Evolutionary conservation across 352 stramenopile genomes (phyloP).

Genomic region (Phytophthora chlamydospora): DNA sequence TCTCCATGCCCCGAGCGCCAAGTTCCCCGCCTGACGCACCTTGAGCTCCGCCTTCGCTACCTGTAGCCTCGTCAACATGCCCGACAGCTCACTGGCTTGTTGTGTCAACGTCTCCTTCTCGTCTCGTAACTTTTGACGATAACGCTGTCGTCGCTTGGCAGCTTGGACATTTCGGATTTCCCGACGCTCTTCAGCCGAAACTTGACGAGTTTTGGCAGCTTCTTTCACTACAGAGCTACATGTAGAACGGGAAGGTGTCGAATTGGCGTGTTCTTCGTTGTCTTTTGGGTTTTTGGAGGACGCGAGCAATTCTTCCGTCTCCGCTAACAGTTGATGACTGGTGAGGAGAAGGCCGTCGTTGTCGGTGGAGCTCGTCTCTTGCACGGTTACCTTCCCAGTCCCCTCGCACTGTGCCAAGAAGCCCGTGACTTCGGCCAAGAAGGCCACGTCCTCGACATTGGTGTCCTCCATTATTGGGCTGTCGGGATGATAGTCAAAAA

Average conservation of each 20-base stretch:
- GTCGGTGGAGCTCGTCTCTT: not conserved
- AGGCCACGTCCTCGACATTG: not conserved
- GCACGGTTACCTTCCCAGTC: not conserved
- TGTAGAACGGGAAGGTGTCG: not conserved
- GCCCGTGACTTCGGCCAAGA: slow-evolving; percentile 6
- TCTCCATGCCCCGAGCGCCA: slow-evolving; percentile 11
- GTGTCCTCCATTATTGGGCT: no score
- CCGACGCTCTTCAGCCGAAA: slow-evolving; percentile 7
- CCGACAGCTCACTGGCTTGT: slow-evolving; percentile 7
- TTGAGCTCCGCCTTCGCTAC: not conserved
- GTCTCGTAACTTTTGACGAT: slow-evolving; percentile 26
- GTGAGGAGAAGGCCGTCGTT: slow-evolving; percentile 1
- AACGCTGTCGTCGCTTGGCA: slow-evolving; percentile 8
- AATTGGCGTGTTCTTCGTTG: not conserved
- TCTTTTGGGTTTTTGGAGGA: not conserved
- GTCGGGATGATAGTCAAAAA: no score
- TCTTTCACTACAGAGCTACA: not conserved
- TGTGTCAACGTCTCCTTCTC: slow-evolving; percentile 13
- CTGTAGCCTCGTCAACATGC: not conserved
- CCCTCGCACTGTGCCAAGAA: not conserved
- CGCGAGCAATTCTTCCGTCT: slow-evolving; percentile 12
- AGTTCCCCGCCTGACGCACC: not conserved
- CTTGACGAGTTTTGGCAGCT: not conserved
- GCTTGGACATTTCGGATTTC: slow-evolving; percentile 25
- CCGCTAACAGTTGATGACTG: slow-evolving; percentile 12